These are phyloP conservation scores for Berkeleyomyces rouxiae DNA, from an alignment of 2,329 filamentous ascomycete species.

Conservation along the genomic window DNA sequence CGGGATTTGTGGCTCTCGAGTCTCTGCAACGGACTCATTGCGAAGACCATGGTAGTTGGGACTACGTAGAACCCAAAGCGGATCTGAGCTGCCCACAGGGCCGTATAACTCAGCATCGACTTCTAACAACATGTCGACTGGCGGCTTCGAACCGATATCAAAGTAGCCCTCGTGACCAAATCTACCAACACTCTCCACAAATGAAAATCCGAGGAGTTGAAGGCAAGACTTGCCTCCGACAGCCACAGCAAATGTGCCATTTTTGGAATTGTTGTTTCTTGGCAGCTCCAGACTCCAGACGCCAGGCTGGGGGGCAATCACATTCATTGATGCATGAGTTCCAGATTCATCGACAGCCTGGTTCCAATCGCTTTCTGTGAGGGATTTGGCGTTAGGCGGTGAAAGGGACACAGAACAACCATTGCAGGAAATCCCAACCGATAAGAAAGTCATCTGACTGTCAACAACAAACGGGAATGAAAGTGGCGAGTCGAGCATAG, in stretches of 20 bases:
- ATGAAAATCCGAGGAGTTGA: slow-evolving; percentile 10
- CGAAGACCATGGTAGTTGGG: slow-evolving; percentile 1
- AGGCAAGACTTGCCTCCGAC: slow-evolving; percentile 10
- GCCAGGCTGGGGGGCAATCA: slow-evolving; percentile 8
- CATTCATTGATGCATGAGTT: slow-evolving; percentile 12
- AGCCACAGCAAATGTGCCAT: slow-evolving; percentile 10
- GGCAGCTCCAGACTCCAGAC: slow-evolving; percentile 8
- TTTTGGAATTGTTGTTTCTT: not conserved
- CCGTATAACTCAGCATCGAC: slow-evolving; percentile 12
- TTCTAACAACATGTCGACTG: slow-evolving; percentile 8
- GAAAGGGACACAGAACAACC: slow-evolving; percentile 7
- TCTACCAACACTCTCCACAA: slow-evolving; percentile 13
- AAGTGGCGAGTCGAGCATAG: not conserved
- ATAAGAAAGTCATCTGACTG: slow-evolving; percentile 9
- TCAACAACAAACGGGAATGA: slow-evolving; percentile 11
- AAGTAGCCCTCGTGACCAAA: slow-evolving; percentile 14
- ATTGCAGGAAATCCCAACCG: slow-evolving; percentile 11
- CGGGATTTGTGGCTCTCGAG: not conserved
- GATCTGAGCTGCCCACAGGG: not conserved
- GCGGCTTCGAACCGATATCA: slow-evolving; percentile 3
- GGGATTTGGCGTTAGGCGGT: not conserved
- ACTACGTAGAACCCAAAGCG: slow-evolving; percentile 9
- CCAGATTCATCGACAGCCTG: slow-evolving; percentile 11
- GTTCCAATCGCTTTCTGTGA: slow-evolving; percentile 4
- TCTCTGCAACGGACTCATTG: slow-evolving; percentile 1